Evolutionary conservation across 768 basidiomycete species (phyloP).

Genomic region (Boletus reticulatus): DNA sequence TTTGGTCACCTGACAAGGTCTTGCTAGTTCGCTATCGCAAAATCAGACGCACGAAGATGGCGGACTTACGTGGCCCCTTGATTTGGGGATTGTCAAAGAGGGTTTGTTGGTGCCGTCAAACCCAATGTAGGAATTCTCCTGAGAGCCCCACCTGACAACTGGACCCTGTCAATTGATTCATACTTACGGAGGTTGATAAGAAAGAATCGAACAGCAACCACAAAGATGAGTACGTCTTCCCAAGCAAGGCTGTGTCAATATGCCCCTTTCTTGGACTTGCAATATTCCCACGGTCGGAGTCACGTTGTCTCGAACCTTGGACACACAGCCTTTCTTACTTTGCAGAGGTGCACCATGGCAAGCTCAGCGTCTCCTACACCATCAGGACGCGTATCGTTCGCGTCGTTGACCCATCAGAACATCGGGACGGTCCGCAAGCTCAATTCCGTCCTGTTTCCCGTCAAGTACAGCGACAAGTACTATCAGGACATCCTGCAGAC

Average conservation of each 20-base stretch:
- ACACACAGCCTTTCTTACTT: slow-evolving; percentile 15
- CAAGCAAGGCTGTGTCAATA: slow-evolving; percentile 15
- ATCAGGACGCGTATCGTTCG: slow-evolving; percentile 57
- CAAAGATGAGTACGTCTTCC: slow-evolving; percentile 13
- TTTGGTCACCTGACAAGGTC: slow-evolving; percentile 4
- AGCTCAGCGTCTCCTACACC: slow-evolving; percentile 18
- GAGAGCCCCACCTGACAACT: slow-evolving; percentile 18
- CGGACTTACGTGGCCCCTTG: slow-evolving; percentile 23
- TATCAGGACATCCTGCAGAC: slow-evolving; percentile 75
- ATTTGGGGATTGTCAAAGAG: slow-evolving; percentile 17
- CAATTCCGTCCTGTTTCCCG: slow-evolving; percentile 81
- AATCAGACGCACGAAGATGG: slow-evolving; percentile 7
- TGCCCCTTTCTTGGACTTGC: background rate
- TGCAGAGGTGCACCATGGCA: slow-evolving; percentile 18
- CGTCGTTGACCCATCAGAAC: slow-evolving; percentile 78
- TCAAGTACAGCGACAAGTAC: slow-evolving; percentile 87
- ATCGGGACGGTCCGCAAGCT: slow-evolving; percentile 65
- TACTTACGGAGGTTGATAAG: slow-evolving; percentile 25
- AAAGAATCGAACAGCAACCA: slow-evolving; percentile 19
- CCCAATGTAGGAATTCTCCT: slow-evolving; percentile 9
- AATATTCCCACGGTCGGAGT: slow-evolving; percentile 23
- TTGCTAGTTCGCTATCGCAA: slow-evolving; percentile 11
- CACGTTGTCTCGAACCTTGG: slow-evolving; percentile 11
- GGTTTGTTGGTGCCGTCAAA: slow-evolving; percentile 28
- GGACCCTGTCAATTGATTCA: slow-evolving; percentile 26